Evolutionary conservation across 352 stramenopile genomes (phyloP).

Genomic region (Albugo laibachii): DNA sequence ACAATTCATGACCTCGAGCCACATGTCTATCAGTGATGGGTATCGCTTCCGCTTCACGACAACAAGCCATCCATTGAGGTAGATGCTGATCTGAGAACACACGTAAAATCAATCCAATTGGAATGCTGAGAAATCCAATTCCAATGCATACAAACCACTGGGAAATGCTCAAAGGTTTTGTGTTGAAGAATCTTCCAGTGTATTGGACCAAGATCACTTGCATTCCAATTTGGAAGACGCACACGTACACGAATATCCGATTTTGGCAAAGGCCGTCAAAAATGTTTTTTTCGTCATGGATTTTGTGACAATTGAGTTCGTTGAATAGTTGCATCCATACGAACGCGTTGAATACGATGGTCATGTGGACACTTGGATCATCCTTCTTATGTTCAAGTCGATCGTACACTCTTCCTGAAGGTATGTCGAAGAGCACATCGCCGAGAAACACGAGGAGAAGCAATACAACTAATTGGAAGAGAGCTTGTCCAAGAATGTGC

Average conservation of each 20-base stretch:
- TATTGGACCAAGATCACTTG: constrained; percentile 93
- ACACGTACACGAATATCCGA: constrained; percentile 82
- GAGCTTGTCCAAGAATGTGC: constrained; percentile 86
- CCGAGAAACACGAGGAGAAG: constrained; percentile 63
- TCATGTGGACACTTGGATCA: constrained; percentile 80
- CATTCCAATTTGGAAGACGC: constrained; percentile 71
- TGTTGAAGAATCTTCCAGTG: constrained; percentile 57
- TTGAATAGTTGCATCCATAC: constrained; percentile 90
- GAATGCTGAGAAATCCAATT: constrained; percentile 25
- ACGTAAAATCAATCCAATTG: constrained; percentile 28
- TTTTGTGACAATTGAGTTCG: constrained; percentile 47
- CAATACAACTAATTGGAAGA: constrained; percentile 80
- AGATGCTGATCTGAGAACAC: constrained; percentile 31
- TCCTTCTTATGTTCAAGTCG: constrained; percentile 21
- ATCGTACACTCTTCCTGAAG: constrained; percentile 17
- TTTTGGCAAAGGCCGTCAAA: constrained; percentile 85
- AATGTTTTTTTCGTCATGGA: constrained; percentile 90
- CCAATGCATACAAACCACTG: constrained; percentile 42
- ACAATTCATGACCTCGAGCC: constrained; percentile 24
- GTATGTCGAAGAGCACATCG: constrained; percentile 28
- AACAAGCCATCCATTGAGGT: constrained; percentile 35
- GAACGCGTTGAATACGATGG: constrained; percentile 94
- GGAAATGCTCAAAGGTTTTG: constrained; percentile 14
- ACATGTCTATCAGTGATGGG: background rate
- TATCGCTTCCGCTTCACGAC: constrained; percentile 17